A percentile compares a stretch with the other conserved stretches of the same genome.
Evolutionary conservation across 2,329 filamentous ascomycete species (phyloP).

Genomic region (Hypocreales sp.): DNA sequence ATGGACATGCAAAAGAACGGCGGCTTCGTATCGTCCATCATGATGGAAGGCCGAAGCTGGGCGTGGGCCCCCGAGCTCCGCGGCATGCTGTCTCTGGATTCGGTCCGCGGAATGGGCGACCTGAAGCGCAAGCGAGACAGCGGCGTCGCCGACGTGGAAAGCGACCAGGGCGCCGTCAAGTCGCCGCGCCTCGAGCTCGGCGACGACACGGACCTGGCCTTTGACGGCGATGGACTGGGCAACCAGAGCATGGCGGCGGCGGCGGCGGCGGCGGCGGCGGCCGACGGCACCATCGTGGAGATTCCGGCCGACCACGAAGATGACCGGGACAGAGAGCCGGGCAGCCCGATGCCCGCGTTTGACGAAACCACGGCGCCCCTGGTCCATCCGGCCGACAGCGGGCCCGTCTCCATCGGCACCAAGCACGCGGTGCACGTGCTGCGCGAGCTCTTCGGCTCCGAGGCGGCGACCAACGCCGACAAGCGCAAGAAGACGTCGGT

Average conservation of each 20-base stretch:
- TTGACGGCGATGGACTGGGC: slow-evolving; percentile 33
- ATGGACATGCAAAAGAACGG: slow-evolving; percentile 88
- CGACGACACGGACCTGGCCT: slow-evolving; percentile 42
- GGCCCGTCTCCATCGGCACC: slow-evolving; percentile 77
- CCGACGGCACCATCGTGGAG: slow-evolving; percentile 48
- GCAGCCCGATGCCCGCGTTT: slow-evolving; percentile 43
- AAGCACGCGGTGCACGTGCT: slow-evolving; percentile 93
- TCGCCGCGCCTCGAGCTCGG: slow-evolving; percentile 54
- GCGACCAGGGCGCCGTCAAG: slow-evolving; percentile 47
- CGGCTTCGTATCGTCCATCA: slow-evolving; percentile 74
- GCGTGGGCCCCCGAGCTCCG: slow-evolving; percentile 87
- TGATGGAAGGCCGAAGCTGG: slow-evolving; percentile 63
- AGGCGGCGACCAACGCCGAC: slow-evolving; percentile 51
- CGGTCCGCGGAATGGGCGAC: slow-evolving; percentile 60
- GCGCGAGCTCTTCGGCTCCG: slow-evolving; percentile 68
- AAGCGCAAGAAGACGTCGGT: slow-evolving; percentile 64
- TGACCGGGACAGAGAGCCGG: slow-evolving; percentile 25
- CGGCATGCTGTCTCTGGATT: slow-evolving; percentile 78
- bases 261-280: slow-evolving; percentile 33
- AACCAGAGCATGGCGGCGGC: slow-evolving; percentile 35
- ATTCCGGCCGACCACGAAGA: slow-evolving; percentile 46
- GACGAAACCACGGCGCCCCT: slow-evolving; percentile 65
- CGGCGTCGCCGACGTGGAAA: slow-evolving; percentile 66
- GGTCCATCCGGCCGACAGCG: slow-evolving; percentile 68
- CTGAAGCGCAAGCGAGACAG: slow-evolving; percentile 90